These are phyloP conservation scores for Dinochytrium kinnereticum DNA, from an alignment of 371 early-diverging fungal genomes.

Conservation along the genomic window DNA sequence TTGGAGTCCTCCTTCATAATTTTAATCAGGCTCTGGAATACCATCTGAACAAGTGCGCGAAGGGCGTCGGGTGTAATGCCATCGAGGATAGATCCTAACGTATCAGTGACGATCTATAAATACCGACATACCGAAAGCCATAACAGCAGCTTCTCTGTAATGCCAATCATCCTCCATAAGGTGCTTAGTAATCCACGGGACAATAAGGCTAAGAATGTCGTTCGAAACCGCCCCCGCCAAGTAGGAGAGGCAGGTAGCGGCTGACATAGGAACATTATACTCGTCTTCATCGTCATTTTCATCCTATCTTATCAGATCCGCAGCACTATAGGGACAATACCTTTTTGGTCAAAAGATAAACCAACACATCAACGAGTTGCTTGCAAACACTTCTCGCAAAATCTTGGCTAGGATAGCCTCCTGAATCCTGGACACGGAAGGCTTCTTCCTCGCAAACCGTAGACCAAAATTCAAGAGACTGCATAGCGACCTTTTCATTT, in stretches of 20 bases:
- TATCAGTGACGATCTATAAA: background rate
- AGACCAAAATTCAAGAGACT: slow-evolving; percentile 99
- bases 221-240: slow-evolving; percentile 83
- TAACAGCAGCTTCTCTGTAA: slow-evolving; percentile 93
- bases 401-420: slow-evolving; percentile 41
- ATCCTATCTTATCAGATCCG: slow-evolving; percentile 57
- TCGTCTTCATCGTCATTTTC: slow-evolving; percentile 98
- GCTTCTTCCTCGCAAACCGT: slow-evolving; percentile 94
- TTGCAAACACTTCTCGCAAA: slow-evolving; percentile 80
- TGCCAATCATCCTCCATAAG: slow-evolving; percentile 87
- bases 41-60: slow-evolving; percentile 80
- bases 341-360: slow-evolving; percentile 86
- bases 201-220: slow-evolving; percentile 75
- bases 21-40: slow-evolving; percentile 82
- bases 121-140: slow-evolving; percentile 85
- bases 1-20: slow-evolving; percentile 84
- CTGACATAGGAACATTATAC: slow-evolving; percentile 97
- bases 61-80: slow-evolving; percentile 79
- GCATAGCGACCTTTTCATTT: slow-evolving; percentile 85
- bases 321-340: slow-evolving; percentile 25
- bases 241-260: slow-evolving; percentile 89
- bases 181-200: slow-evolving; percentile 89
- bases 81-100: slow-evolving; percentile 81
- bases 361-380: slow-evolving; percentile 85
- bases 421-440: slow-evolving; percentile 18